Base-by-base conservation (phyloP, 352 stramenopile species). In the Lagenidium giganteum region DNA sequence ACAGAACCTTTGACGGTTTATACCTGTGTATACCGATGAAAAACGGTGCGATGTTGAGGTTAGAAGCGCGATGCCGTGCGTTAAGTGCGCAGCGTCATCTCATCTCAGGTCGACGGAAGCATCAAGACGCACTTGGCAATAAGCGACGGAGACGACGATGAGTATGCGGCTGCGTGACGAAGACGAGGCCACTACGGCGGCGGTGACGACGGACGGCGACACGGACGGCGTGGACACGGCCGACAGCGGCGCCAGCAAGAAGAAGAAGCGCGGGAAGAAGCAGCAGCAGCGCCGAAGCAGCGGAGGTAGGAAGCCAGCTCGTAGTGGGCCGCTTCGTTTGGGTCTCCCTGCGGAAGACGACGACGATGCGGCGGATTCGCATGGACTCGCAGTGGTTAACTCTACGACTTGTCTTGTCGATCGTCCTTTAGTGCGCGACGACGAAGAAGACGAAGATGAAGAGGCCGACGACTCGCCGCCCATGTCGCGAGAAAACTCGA, bases 341-440 rank as follows among this genome's bases (percentile, higher is more conserved):
- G 51, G 51, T 22, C 26, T 59, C 32, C 22, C 51, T 21, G 30
- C 46, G 42, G 45, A 42, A 26, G 42, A 48, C 25, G 42, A 53
- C 20, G 43, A 44, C 28, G 38, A 44, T 23, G 16, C 31, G 22
- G 27, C 31, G 6, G 51, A 12, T 20, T 36, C 7, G 39, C 30
- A 57, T 34, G 13, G 18, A 22, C 18, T 33, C 25, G 47, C 29
- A 48, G 41, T 49, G 41, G 60, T 83, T 48, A 81, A 86, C 61
- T 79, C 70, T 48, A 82, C 60, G 35, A 79, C 69, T 23, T 68
- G 47, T 71, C 68, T 84, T 70, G 70, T 85, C 25, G 42, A 48
- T 38, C 55, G 57, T 56, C 55, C 47, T 34, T 18, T 67, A 70
- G 67, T 41, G 29, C 36, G 40, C 37, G 60, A 64, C 31, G 54